Conservation (phyloP, 805 yeast species). For the Lipomyces sp. region DNA sequence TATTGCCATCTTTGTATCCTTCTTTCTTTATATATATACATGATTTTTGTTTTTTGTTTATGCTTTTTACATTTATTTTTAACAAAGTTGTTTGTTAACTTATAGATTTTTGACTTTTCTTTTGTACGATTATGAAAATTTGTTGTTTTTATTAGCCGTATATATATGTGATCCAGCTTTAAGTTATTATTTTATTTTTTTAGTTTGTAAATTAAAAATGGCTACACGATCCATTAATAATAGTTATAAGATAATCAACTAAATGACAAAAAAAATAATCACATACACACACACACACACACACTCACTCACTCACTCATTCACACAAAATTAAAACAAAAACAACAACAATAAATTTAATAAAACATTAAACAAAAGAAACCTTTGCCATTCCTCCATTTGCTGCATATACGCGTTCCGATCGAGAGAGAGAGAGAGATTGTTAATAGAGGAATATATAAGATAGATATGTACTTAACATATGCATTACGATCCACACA, state of each 20-base stretch:
- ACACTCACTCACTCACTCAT: not conserved
- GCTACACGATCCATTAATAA: not conserved
- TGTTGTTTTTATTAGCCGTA: not conserved
- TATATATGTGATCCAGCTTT: not conserved
- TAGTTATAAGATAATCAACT: not conserved
- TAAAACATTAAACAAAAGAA: not conserved
- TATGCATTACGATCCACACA: not conserved
- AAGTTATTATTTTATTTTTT: too few species aligned
- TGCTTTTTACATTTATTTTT: not conserved
- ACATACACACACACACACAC: not conserved
- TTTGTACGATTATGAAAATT: not conserved
- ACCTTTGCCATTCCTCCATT: not conserved
- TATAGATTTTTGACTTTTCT: not conserved
- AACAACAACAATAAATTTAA: not conserved
- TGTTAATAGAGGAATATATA: too few species aligned
- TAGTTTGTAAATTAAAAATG: not conserved
- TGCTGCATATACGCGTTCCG: conserved; percentile 5
- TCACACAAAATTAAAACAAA: not conserved
- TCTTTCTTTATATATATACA: not conserved
- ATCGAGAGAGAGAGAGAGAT: not conserved
- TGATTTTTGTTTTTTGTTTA: not conserved
- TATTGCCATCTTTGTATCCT: not conserved
- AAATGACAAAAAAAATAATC: not conserved
- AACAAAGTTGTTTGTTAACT: not conserved
- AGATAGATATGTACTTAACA: not conserved